A percentile compares a stretch with the other conserved stretches of the same genome.
Conservation (phyloP, 1,284 basidiomycete genomes). For the Puccinia horiana region DNA sequence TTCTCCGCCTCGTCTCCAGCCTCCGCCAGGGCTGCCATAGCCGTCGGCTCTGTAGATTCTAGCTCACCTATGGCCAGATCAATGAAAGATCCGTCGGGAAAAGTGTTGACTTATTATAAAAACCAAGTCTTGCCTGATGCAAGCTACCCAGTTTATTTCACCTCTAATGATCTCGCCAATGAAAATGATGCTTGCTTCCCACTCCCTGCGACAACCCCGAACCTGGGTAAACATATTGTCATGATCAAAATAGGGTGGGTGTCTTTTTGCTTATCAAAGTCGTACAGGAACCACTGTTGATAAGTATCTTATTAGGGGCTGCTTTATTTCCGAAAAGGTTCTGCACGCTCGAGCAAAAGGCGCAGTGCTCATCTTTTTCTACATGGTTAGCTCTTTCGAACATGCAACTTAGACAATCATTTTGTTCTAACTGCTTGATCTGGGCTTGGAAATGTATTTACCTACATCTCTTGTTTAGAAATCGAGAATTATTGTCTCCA, state of each 20-base stretch:
- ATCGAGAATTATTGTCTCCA: constrained; percentile 17
- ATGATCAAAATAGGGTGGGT: constrained; percentile 36
- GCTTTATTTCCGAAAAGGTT: constrained; percentile 33
- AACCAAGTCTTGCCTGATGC: constrained; percentile 9
- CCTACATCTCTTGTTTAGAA: neutral
- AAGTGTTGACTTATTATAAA: constrained; percentile 18
- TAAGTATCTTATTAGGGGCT: constrained; percentile 12
- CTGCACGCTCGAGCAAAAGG: constrained; percentile 37
- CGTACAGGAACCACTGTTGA: neutral
- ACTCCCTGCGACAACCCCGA: constrained; percentile 12
- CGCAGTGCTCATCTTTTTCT: constrained; percentile 42
- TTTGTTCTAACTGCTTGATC: neutral
- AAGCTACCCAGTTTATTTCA: constrained; percentile 32
- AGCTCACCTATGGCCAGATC: constrained; percentile 4
- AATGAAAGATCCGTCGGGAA: neutral
- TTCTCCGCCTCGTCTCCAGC: constrained; percentile 29
- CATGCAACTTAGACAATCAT: neutral
- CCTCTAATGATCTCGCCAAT: constrained; percentile 16
- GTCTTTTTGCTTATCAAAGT: neutral
- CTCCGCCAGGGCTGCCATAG: constrained; percentile 23
- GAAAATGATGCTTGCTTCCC: constrained; percentile 24
- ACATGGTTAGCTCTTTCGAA: constrained; percentile 33
- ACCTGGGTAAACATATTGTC: constrained; percentile 39
- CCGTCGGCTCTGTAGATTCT: constrained; percentile 42
- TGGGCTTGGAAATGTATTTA: neutral